phyloP scores from a whole-genome alignment of 2,329 filamentous ascomycete species.

The Hymenoscyphus linearis region DNA sequence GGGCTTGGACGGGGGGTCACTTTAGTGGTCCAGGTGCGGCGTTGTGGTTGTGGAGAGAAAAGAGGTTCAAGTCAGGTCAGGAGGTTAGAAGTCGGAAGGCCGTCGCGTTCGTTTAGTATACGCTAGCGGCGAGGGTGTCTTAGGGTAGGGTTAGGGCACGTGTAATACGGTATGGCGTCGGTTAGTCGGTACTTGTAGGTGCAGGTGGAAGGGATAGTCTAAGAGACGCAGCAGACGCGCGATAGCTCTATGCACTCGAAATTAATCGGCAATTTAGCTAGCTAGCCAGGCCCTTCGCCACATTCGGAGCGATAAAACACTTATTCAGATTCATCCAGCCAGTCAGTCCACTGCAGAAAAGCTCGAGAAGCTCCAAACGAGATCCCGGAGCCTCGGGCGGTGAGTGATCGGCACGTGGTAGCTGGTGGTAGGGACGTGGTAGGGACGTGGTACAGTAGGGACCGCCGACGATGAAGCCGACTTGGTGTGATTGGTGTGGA shows the following conservation, averaged over 20 bases:
- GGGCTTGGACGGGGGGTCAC: neutral
- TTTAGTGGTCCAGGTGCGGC: neutral
- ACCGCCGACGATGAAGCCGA: neutral
- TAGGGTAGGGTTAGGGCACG: neutral
- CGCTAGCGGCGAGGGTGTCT: neutral
- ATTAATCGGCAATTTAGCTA: constrained; percentile 1
- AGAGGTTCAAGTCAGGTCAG: neutral
- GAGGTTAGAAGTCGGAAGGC: neutral
- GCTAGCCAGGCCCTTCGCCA: neutral
- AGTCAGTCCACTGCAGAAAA: neutral
- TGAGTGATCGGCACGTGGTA: neutral
- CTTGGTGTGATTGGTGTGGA: neutral
- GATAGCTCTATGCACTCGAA: too few species aligned
- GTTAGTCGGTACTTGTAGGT: too few species aligned
- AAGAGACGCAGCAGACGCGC: neutral
- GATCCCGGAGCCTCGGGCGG: neutral
- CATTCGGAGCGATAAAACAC: neutral
- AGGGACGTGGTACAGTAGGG: too few species aligned
- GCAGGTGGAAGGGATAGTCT: neutral
- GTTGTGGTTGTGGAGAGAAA: constrained; percentile 1
- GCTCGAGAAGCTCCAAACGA: neutral
- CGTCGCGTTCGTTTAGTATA: neutral
- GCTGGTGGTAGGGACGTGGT: too few species aligned
- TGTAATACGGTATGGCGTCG: neutral
- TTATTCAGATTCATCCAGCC: neutral